Conservation (phyloP, 1,139 yeast species). For the Hyphopichia khmerensis region DNA sequence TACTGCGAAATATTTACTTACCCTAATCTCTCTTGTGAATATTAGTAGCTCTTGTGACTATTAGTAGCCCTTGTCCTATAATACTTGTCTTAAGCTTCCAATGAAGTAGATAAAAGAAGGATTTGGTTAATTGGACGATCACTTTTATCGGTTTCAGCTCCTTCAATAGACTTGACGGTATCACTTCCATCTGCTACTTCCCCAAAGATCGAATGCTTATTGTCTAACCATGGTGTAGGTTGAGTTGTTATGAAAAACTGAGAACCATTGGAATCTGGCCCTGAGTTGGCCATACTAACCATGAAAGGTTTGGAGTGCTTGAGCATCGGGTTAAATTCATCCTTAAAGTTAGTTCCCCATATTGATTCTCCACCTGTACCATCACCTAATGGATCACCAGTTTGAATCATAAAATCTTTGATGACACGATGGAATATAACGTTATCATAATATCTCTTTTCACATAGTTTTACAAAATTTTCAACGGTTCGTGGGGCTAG, state of each 20-base stretch:
- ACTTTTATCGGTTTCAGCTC: constrained; percentile 18
- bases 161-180: constrained; percentile 24
- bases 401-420: constrained; percentile 51
- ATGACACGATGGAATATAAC: constrained; percentile 49
- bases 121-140: constrained; percentile 23
- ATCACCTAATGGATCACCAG: constrained; percentile 52
- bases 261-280: constrained; percentile 29
- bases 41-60: background rate
- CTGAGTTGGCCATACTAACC: constrained; percentile 46
- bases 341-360: constrained; percentile 45
- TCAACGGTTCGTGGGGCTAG: constrained; percentile 44
- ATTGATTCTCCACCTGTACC: constrained; percentile 50
- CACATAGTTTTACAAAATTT: constrained; percentile 39
- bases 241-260: constrained; percentile 34
- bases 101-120: constrained; percentile 18
- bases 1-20: background rate
- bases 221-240: constrained; percentile 23
- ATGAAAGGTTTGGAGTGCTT: constrained; percentile 41
- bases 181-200: constrained; percentile 28
- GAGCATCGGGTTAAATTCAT: constrained; percentile 39
- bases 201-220: constrained; percentile 32
- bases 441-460: constrained; percentile 38
- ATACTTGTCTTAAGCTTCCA: constrained; percentile 2
- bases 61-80: background rate
- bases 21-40: background rate